These are phyloP conservation scores for Chaetomium tenue DNA, from an alignment of 495 filamentous ascomycete species.

Conservation along the genomic window DNA sequence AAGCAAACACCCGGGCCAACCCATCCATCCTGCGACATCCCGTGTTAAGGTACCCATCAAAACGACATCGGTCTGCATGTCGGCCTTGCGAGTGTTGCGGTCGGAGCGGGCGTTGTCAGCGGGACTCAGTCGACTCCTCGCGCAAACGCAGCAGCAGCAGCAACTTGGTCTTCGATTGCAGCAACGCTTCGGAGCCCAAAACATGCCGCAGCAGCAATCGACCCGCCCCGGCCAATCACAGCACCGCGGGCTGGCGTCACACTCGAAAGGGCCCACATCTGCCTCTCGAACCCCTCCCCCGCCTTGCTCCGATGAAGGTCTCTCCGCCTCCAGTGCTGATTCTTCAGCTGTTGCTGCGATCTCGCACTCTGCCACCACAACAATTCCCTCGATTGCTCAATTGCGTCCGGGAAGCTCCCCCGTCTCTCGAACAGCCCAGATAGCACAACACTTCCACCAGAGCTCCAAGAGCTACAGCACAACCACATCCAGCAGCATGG, in stretches of 20 bases:
- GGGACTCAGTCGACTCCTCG: constrained; percentile 11
- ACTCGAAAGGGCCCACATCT: constrained; percentile 23
- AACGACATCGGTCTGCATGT: constrained; percentile 23
- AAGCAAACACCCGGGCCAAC: constrained; percentile 1
- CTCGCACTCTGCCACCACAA: constrained; percentile 17
- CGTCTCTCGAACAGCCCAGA: constrained; percentile 50
- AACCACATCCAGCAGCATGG: constrained; percentile 46
- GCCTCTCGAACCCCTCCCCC: constrained; percentile 41
- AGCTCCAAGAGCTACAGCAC: constrained; percentile 22
- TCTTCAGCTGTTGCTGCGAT: constrained; percentile 11
- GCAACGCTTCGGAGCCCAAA: constrained; percentile 22
- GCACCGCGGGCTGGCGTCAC: constrained; percentile 35
- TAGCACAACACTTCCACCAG: constrained; percentile 54
- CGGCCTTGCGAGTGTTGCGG: constrained; percentile 26
- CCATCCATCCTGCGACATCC: not conserved
- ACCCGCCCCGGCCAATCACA: constrained; percentile 38
- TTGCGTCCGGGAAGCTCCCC: constrained; percentile 43
- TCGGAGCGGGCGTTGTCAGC: constrained; percentile 19
- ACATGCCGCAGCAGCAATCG: constrained; percentile 24
- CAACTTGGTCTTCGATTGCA: not conserved
- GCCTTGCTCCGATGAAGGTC: constrained; percentile 32
- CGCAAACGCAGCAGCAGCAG: not conserved
- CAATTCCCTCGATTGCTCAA: constrained; percentile 33
- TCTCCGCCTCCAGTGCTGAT: constrained; percentile 21
- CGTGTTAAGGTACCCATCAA: not conserved